Evolutionary conservation across 106 monocot species (phyloP).

Genomic region (Acorus calamus): DNA sequence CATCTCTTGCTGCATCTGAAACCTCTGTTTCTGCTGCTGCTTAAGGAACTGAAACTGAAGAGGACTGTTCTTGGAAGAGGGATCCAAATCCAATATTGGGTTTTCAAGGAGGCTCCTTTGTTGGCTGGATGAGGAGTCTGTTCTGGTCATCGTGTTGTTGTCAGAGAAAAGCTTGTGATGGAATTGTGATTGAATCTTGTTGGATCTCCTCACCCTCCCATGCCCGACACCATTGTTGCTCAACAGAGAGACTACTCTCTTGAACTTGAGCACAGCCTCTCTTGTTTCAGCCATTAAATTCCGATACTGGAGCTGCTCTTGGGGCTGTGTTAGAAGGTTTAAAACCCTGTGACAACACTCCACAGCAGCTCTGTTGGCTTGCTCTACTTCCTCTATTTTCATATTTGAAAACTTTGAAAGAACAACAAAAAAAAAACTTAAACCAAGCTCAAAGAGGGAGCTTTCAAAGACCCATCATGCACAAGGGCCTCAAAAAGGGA

Average conservation of each 20-base stretch:
- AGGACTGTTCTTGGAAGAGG: neutral
- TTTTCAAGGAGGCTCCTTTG: conserved; percentile 27
- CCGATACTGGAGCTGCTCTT: conserved; percentile 13
- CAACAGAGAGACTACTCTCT: conserved; percentile 12
- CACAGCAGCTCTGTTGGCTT: conserved; percentile 23
- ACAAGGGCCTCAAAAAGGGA: too few relatives aligned
- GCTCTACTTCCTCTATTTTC: conserved; percentile 32
- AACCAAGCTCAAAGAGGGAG: too few relatives aligned
- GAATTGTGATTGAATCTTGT: conserved; percentile 18
- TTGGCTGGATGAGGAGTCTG: conserved; percentile 7
- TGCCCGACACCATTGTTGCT: conserved; percentile 27
- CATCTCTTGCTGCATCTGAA: conserved; percentile 57
- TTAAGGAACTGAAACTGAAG: conserved; percentile 34
- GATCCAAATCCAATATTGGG: conserved; percentile 21
- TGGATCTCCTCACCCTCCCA: conserved; percentile 51
- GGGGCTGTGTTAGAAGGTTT: conserved; percentile 15
- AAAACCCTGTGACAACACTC: conserved; percentile 30
- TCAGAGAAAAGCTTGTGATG: conserved; percentile 47
- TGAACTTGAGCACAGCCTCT: conserved; percentile 26
- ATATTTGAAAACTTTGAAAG: neutral
- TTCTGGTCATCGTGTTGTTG: conserved; percentile 7
- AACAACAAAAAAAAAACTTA: too few relatives aligned
- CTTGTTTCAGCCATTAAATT: conserved; percentile 14
- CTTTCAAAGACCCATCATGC: too few relatives aligned
- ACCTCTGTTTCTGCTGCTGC: conserved; percentile 30